phyloP scores from a whole-genome alignment of 345 rosid species.

The Aethionema arabicum region DNA sequence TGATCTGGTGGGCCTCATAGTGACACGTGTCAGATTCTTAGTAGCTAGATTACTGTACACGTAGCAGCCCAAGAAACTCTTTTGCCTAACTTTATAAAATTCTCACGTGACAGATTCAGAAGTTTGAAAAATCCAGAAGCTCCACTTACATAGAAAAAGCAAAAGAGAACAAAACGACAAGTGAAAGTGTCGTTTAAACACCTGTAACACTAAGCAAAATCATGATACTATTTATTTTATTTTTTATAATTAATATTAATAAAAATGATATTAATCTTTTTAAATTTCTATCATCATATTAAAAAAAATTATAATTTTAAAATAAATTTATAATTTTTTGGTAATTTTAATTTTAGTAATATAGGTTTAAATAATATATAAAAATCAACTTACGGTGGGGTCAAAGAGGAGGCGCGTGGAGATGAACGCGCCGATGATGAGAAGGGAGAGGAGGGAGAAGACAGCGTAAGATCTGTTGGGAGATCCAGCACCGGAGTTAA shows the following conservation, averaged over 20 bases:
- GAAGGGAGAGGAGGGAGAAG: constrained; percentile 41
- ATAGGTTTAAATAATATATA: background rate
- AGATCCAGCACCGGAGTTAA: constrained; percentile 32
- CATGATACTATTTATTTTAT: too few species aligned
- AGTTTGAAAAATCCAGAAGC: background rate
- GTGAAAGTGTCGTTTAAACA: background rate
- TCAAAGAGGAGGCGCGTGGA: constrained; percentile 59
- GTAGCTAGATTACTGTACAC: constrained; percentile 4
- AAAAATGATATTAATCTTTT: too few species aligned
- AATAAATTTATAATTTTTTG: too few species aligned
- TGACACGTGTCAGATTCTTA: constrained; percentile 4
- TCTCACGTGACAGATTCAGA: constrained; percentile 30
- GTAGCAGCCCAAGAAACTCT: constrained; percentile 22
- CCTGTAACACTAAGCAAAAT: too few species aligned
- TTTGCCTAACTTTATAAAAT: background rate
- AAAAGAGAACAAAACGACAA: constrained; percentile 14
- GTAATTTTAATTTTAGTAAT: background rate
- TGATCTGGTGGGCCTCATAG: background rate
- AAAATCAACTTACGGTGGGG: constrained; percentile 42
- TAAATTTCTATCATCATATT: too few species aligned
- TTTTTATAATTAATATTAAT: too few species aligned
- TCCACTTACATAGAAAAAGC: background rate
- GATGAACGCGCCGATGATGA: constrained; percentile 67
- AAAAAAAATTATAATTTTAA: too few species aligned
- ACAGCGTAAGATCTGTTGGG: constrained; percentile 41